Percentiles rank a stretch among this genome's conserved stretches.
These are phyloP conservation scores for Phytopythium oedochilum DNA, from an alignment of 352 stramenopile genomes.

Conservation along the genomic window DNA sequence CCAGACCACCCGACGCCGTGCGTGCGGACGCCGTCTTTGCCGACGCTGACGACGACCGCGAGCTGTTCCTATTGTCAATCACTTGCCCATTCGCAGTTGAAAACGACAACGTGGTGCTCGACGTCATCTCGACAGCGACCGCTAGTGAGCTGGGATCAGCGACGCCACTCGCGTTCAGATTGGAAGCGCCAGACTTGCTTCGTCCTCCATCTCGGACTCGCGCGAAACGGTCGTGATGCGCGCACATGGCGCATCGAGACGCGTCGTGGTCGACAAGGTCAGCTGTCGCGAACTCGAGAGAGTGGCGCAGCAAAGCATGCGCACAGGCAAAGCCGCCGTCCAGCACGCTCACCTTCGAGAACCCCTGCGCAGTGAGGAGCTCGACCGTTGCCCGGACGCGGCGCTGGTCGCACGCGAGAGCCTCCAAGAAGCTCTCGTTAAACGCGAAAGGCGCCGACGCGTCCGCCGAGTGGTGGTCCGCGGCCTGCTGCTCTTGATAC, in stretches of 20 bases:
- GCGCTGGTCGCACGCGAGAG: constrained; percentile 56
- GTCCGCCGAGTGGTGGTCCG: background rate
- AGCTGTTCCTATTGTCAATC: background rate
- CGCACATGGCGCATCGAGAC: constrained; percentile 50
- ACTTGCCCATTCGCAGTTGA: background rate
- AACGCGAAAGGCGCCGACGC: constrained; percentile 32
- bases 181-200: background rate
- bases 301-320: constrained; percentile 47
- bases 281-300: constrained; percentile 46
- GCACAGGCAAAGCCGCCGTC: constrained; percentile 65
- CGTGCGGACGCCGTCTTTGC: background rate
- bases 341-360: constrained; percentile 70
- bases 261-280: constrained; percentile 76
- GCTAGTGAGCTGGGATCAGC: background rate
- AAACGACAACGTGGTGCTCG: background rate
- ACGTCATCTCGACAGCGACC: background rate
- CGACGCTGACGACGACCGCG: background rate
- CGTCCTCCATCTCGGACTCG: background rate
- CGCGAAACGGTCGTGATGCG: constrained; percentile 37
- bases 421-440: constrained; percentile 56
- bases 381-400: constrained; percentile 64
- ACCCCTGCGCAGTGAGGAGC: constrained; percentile 70
- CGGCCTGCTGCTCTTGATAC: constrained; percentile 19
- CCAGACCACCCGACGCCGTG: constrained; percentile 12
- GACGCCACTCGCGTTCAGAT: too few relatives aligned